These are phyloP conservation scores for Cryphonectria carpinicola DNA, from an alignment of 2,329 filamentous ascomycete genomes.

Conservation along the genomic window DNA sequence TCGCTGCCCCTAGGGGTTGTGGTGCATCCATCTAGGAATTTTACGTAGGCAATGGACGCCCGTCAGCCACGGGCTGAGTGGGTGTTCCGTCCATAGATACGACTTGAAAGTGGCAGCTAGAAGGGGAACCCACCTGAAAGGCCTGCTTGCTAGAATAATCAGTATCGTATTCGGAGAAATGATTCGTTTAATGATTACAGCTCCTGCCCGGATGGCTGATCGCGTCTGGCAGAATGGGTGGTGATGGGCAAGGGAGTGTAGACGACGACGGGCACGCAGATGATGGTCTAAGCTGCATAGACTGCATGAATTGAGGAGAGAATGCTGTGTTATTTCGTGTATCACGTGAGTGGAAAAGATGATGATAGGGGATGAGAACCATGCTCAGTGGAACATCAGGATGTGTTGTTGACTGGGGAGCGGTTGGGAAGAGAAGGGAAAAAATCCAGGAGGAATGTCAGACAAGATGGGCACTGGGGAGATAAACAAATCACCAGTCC, in stretches of 20 bases:
- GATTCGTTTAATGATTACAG: neutral
- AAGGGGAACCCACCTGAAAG: neutral
- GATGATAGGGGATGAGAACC: no score
- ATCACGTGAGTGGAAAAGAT: no score
- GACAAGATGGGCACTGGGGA: neutral
- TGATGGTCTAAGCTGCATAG: no score
- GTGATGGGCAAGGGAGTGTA: neutral
- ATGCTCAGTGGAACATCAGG: neutral
- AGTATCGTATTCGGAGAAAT: neutral
- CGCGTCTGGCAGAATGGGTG: neutral
- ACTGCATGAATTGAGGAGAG: neutral
- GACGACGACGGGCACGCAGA: neutral
- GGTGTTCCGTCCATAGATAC: neutral
- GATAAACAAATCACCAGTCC: neutral
- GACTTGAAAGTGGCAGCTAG: neutral
- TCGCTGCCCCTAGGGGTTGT: neutral
- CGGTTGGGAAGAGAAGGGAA: neutral
- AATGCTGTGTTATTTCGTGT: no score
- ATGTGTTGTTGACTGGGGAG: neutral
- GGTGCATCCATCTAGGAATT: neutral
- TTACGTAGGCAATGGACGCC: neutral
- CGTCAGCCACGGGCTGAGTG: neutral
- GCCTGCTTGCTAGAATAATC: neutral
- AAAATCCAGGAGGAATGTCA: neutral
- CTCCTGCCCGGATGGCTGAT: neutral